Percentiles rank a stretch among this genome's conserved stretches.
Conservation (phyloP, 345 rosid species). For the Eucalyptus tenuipes region DNA sequence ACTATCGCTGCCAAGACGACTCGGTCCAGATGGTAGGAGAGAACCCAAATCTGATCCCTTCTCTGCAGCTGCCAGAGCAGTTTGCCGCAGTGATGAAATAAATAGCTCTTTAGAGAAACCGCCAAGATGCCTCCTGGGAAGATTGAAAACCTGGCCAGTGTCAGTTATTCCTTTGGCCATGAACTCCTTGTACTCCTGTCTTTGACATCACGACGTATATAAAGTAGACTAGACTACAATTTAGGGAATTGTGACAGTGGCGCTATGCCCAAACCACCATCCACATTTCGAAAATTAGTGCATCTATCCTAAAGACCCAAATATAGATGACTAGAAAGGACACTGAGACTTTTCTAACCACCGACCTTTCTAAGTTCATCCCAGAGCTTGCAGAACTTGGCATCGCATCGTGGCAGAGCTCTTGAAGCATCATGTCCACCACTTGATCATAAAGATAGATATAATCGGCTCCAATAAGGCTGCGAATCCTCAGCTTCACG, state of each 20-base stretch:
- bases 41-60: conserved; percentile 46
- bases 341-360: neutral
- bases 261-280: neutral
- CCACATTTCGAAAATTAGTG: neutral
- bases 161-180: conserved; percentile 57
- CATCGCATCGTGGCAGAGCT: conserved; percentile 77
- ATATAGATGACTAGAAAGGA: neutral
- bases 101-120: conserved; percentile 62
- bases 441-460: conserved; percentile 54
- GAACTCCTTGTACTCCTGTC: conserved; percentile 76
- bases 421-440: conserved; percentile 90
- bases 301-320: neutral
- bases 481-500: conserved; percentile 68
- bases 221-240: neutral
- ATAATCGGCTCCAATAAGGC: conserved; percentile 38
- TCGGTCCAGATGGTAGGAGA: conserved; percentile 64
- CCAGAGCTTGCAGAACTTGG: conserved; percentile 77
- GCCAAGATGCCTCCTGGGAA: conserved; percentile 65
- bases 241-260: neutral
- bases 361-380: conserved; percentile 69
- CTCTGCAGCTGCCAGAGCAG: conserved; percentile 58
- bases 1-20: conserved; percentile 68
- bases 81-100: conserved; percentile 37
- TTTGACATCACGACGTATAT: neutral
- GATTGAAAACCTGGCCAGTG: conserved; percentile 59